Evolutionary conservation across 139 green algal genomes (phyloP), one percentile per base, ranked within the genome.

Genomic region (Astrephomene gubernaculifera): DNA sequence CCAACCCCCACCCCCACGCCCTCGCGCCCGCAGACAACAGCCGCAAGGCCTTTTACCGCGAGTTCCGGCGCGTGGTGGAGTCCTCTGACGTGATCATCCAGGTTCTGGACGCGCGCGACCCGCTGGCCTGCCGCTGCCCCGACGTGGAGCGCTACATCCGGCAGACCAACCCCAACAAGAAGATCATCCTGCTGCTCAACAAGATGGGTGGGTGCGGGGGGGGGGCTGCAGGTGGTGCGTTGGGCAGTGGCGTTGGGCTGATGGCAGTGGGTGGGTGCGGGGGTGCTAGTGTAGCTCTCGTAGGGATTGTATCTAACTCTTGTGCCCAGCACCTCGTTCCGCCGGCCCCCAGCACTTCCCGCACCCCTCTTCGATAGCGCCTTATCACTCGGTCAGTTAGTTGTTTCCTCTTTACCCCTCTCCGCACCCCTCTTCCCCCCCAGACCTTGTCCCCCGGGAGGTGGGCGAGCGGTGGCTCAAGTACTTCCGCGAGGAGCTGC

Each of bases 171-270:
- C 91, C 96, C 38, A 92, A 95, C 87, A 99, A 99, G 88, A 93
- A 94, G 49, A 91, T 99, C 84, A 93, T 99, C 60, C 93, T 99
- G 71, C 91, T 99, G 81, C 92, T 99, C 31, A 99, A 99, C 94
- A 99, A 99, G 86, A 98, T 99, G 68, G 95, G 93, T 96, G 82
- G 65, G 92, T 43, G 10, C 19, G 3, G 33, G 65, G 52, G 21
- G 22, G 22, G 57, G 57, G 57, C 22, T n/a, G 27, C 19, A 67
- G 22, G 22, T 31, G 60, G 60, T 29, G 60, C 24, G 8, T 29
- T 31, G 57, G 19, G 57, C 17, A 67, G 19, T 9, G 57, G 57
- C 57, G 57, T 6, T 14, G 57, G 57, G 17, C 21, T 67, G 60
- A 22, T 29, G 60, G 60, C 25, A 12, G 60, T 35, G 60, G 60